Evolutionary conservation across 2,329 filamentous ascomycete species (phyloP), one percentile per base, ranked within the genome.

Genomic region (Eurotiales sp.): DNA sequence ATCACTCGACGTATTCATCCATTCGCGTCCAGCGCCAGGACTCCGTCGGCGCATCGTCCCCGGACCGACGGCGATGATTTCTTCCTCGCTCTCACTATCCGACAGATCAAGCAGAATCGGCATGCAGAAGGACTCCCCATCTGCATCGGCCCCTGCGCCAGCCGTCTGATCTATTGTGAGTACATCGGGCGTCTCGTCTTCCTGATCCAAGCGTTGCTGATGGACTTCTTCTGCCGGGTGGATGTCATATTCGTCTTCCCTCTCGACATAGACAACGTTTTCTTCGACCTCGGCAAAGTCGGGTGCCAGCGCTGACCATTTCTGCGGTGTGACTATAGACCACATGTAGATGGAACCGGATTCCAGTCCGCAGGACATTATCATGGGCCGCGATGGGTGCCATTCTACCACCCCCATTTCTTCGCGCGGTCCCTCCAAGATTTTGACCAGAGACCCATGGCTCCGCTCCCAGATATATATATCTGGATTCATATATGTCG

Each of bases 251-350:
- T 99, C 93, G 66, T 99, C 93, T 71, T 99, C 93, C 51, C 83
- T 82, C 69, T 99, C 93, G 37, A 95, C 83, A 66, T 99, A 99
- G 67, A 97, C 90, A 19, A 96, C 90, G 61, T 99, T 99, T 71
- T 99, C 93, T 71, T 99, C 93, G 12, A 99, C 90, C 70, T 99
- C 93, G 36, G 86, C 88, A 69, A 99, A 99, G 70, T 99, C 95
- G 0, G 93, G 93, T 5, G 95, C 95, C 25, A 99, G 79, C 1
- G 93, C 92, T 14, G 91, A 96, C 95, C 93, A 99, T 61, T 93
- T 88, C 66, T 99, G 95, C 8, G 93, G 92, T 50, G 89, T 93
- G 36, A 92, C 85, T 50, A 96, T 93, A 4, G 90, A 92, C 93
- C 93, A 99, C 29, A 96, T 87, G 72, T 95, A 96, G 64, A 99